Evolutionary conservation across 768 basidiomycete species (phyloP).

Genomic region (Lactifluus volemus): DNA sequence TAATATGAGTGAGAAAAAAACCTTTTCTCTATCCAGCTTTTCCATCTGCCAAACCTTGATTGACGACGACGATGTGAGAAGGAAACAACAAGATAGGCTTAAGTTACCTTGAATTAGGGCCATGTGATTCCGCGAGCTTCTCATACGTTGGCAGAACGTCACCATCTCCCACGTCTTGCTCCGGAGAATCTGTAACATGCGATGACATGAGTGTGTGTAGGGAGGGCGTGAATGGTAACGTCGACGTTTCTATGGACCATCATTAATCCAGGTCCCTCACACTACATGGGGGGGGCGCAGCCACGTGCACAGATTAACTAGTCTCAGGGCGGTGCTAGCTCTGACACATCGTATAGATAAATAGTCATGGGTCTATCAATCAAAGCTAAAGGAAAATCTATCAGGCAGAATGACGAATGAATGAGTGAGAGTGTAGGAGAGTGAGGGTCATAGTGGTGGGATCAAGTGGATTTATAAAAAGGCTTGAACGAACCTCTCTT

Average conservation of each 20-base stretch:
- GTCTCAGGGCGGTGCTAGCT: too few relatives aligned
- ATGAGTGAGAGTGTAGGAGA: too few relatives aligned
- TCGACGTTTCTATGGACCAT: neutral
- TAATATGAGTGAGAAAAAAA: slow-evolving; percentile 22
- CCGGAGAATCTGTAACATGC: slow-evolving; percentile 24
- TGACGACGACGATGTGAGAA: neutral
- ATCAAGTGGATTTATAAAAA: neutral
- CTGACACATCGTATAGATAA: too few relatives aligned
- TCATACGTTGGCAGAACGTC: slow-evolving; percentile 73
- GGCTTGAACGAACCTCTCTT: too few relatives aligned
- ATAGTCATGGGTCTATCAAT: too few relatives aligned
- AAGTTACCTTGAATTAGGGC: slow-evolving; percentile 71
- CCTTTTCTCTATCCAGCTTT: slow-evolving; percentile 86
- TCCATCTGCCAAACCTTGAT: slow-evolving; percentile 75
- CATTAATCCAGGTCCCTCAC: too few relatives aligned
- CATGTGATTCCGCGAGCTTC: slow-evolving; percentile 65
- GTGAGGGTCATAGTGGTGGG: too few relatives aligned
- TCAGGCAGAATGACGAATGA: too few relatives aligned
- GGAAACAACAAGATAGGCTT: neutral
- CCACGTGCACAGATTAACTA: too few relatives aligned
- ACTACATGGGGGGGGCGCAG: too few relatives aligned
- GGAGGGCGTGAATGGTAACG: neutral
- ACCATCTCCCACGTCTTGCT: slow-evolving; percentile 35
- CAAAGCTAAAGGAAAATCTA: too few relatives aligned
- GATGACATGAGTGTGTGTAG: slow-evolving; percentile 9